A percentile compares a stretch with the other conserved stretches of the same genome.
Conservation (phyloP, 2,329 filamentous ascomycete genomes). For the Penicillium janthinellum region DNA sequence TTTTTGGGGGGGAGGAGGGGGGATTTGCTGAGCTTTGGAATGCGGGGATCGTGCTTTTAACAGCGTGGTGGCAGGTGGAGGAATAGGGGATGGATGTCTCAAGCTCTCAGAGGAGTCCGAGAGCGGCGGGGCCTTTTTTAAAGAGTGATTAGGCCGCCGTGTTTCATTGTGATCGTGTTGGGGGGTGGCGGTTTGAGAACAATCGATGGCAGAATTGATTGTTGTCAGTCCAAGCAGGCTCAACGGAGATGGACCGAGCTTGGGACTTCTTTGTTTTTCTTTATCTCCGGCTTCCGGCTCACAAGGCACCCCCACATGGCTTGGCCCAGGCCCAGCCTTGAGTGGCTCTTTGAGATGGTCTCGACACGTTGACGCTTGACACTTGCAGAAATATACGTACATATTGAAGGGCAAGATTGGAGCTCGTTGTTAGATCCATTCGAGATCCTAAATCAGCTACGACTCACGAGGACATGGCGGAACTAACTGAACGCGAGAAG, state of each 20-base stretch:
- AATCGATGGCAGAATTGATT: conserved; percentile 1
- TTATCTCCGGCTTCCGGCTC: background rate
- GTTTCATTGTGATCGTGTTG: conserved; percentile 2
- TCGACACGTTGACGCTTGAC: background rate
- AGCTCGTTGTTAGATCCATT: background rate
- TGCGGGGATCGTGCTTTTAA: background rate
- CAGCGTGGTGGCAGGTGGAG: background rate
- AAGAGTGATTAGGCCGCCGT: background rate
- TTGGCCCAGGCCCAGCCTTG: background rate
- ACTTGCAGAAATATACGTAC: background rate
- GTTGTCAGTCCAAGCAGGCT: background rate
- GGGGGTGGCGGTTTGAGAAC: background rate
- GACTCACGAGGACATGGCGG: conserved; percentile 10
- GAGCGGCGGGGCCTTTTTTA: background rate
- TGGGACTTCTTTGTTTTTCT: background rate
- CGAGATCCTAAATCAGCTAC: background rate
- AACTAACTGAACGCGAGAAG: conserved; percentile 36
- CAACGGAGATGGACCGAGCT: background rate
- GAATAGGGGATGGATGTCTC: background rate
- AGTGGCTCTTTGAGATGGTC: background rate
- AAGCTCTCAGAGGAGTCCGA: background rate
- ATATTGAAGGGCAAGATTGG: too few species aligned
- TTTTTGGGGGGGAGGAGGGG: background rate
- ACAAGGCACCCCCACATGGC: conserved; percentile 1
- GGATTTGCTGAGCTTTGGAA: background rate